Evolutionary conservation across 495 filamentous ascomycete species (phyloP).

Genomic region (Aspergillus steynii): DNA sequence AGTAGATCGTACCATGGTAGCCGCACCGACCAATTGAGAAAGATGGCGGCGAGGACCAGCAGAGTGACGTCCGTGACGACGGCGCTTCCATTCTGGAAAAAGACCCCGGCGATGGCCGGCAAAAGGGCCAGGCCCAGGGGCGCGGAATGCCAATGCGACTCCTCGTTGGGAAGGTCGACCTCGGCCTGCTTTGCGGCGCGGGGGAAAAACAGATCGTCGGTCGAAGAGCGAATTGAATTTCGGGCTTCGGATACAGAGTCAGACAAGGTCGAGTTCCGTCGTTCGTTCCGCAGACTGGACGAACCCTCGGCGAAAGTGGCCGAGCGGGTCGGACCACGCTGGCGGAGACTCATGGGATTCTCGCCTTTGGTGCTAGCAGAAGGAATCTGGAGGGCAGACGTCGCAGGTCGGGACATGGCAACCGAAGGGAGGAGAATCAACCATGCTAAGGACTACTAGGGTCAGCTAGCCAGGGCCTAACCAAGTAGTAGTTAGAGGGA

Average conservation of each 20-base stretch:
- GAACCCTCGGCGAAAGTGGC: constrained; percentile 39
- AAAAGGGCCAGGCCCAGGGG: constrained; percentile 81
- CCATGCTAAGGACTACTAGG: no score
- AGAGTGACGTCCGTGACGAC: constrained; percentile 84
- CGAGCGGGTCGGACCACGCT: constrained; percentile 42
- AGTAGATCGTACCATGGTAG: constrained; percentile 70
- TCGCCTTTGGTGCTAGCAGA: background rate
- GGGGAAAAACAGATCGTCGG: constrained; percentile 72
- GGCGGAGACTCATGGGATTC: constrained; percentile 31
- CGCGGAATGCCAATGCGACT: constrained; percentile 70
- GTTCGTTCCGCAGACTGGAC: constrained; percentile 37
- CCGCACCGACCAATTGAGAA: constrained; percentile 91
- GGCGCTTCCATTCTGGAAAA: constrained; percentile 80
- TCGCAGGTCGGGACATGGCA: constrained; percentile 2
- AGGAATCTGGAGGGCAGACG: background rate
- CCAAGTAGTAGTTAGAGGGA: no score
- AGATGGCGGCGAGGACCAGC: constrained; percentile 73
- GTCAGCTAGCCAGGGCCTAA: no score
- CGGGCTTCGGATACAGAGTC: constrained; percentile 68
- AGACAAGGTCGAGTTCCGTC: constrained; percentile 75
- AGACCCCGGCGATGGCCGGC: constrained; percentile 78
- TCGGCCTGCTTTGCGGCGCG: constrained; percentile 34
- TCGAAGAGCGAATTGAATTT: constrained; percentile 65
- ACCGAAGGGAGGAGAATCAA: no score
- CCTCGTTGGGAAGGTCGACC: constrained; percentile 37